Conservation (phyloP, 805 yeast species). For the Maudiozyma pseudohumilis region DNA sequence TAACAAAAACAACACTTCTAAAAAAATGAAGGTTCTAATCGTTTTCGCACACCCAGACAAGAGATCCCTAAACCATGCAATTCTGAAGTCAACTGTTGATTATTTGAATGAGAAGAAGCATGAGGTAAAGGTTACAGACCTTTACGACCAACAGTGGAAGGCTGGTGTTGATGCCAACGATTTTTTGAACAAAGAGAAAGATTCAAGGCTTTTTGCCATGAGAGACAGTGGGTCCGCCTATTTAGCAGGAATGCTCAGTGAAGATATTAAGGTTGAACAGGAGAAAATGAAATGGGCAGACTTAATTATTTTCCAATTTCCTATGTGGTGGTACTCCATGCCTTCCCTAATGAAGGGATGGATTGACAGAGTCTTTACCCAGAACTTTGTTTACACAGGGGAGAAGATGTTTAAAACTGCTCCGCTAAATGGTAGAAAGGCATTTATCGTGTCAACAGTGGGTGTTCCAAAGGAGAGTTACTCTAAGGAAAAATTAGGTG, state of each 20-base stretch:
- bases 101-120: constrained; percentile 18
- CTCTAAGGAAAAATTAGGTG: constrained; percentile 17
- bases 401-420: constrained; percentile 12
- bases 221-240: constrained; percentile 14
- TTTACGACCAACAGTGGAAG: constrained; percentile 20
- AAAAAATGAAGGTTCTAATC: constrained; percentile 16
- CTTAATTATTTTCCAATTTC: constrained; percentile 20
- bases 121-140: constrained; percentile 22
- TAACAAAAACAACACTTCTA: constrained; percentile 9
- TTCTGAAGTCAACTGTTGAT: constrained; percentile 11
- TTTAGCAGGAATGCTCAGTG: constrained; percentile 12
- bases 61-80: constrained; percentile 17
- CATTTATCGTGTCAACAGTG: constrained; percentile 6
- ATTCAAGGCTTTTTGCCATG: constrained; percentile 8
- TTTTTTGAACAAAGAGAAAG: constrained; percentile 11
- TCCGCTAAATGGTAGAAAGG: constrained; percentile 15
- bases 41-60: constrained; percentile 25
- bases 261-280: constrained; percentile 23
- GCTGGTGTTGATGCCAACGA: constrained; percentile 14
- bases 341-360: constrained; percentile 27
- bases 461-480: constrained; percentile 14
- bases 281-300: constrained; percentile 25
- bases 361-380: constrained; percentile 21
- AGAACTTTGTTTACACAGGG: constrained; percentile 19
- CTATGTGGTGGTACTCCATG: constrained; percentile 27